phyloP scores from a whole-genome alignment of 768 basidiomycete genomes.

The Lactarius indigo region DNA sequence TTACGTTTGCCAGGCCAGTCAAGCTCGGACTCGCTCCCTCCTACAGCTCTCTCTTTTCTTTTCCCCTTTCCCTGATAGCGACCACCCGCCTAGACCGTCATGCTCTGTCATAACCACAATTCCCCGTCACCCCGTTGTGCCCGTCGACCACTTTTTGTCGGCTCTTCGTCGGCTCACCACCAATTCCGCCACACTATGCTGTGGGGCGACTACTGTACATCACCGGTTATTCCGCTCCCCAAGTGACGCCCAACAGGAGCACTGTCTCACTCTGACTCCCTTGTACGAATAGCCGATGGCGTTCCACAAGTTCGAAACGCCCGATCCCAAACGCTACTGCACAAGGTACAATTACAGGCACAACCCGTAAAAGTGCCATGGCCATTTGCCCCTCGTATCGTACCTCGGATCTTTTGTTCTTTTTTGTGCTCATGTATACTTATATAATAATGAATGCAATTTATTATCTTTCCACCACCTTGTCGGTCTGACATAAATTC shows the following conservation, averaged over 20 bases:
- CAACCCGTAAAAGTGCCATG: not conserved
- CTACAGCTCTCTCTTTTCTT: not conserved
- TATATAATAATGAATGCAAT: not conserved
- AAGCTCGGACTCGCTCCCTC: not conserved
- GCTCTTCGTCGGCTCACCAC: slow-evolving; percentile 18
- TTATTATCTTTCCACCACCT: not conserved
- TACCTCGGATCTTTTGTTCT: slow-evolving; percentile 17
- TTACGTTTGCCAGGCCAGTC: slow-evolving; percentile 15
- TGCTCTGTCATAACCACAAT: not conserved
- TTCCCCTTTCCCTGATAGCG: not conserved
- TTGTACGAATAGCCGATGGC: not conserved
- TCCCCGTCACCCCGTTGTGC: not conserved
- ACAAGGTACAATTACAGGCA: slow-evolving; percentile 14
- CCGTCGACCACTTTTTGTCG: slow-evolving; percentile 1
- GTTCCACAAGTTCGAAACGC: not conserved
- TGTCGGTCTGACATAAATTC: slow-evolving; percentile 1
- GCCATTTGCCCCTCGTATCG: not conserved
- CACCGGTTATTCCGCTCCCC: slow-evolving; percentile 2
- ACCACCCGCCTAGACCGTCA: slow-evolving; percentile 1
- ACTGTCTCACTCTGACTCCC: slow-evolving; percentile 9
- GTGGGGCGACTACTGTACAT: not conserved
- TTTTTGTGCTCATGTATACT: slow-evolving; percentile 12
- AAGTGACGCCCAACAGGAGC: not conserved
- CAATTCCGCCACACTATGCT: slow-evolving; percentile 2
- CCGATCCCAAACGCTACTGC: slow-evolving; percentile 3